Conservation (phyloP, 2,329 filamentous ascomycete species). For the Diaporthe velutina region DNA sequence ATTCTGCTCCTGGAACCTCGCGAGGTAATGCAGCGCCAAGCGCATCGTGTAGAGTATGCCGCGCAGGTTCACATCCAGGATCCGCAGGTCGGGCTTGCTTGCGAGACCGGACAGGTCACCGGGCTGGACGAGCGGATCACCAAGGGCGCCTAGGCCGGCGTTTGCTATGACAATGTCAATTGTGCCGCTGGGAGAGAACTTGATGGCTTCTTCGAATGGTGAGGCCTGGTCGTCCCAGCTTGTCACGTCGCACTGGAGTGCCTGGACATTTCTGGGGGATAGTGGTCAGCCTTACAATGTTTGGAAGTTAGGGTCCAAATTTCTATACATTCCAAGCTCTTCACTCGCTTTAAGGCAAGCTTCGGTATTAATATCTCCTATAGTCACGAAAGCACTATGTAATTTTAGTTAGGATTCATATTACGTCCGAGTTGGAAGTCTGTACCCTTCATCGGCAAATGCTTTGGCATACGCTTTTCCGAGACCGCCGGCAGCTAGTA, state of each 20-base stretch:
- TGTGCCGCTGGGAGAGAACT: background rate
- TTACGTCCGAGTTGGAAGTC: background rate
- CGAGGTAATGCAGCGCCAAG: background rate
- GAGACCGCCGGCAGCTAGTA: background rate
- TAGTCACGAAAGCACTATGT: background rate
- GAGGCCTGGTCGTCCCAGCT: background rate
- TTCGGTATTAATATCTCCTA: background rate
- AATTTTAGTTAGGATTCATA: background rate
- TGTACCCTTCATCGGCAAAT: background rate
- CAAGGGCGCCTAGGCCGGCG: background rate
- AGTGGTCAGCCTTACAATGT: background rate
- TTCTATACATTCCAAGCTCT: background rate
- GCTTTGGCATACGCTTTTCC: background rate
- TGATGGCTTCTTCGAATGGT: background rate
- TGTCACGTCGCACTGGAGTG: background rate
- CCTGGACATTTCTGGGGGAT: background rate
- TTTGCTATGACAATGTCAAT: background rate
- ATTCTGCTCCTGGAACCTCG: background rate
- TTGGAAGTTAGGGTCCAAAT: rapidly evolving
- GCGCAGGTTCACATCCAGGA: background rate
- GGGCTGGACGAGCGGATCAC: background rate
- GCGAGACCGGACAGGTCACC: background rate
- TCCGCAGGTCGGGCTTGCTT: background rate
- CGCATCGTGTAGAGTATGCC: background rate
- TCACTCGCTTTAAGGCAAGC: background rate